Evolutionary conservation across 2,329 filamentous ascomycete species (phyloP).

Genomic region (Penicillium digitatum): DNA sequence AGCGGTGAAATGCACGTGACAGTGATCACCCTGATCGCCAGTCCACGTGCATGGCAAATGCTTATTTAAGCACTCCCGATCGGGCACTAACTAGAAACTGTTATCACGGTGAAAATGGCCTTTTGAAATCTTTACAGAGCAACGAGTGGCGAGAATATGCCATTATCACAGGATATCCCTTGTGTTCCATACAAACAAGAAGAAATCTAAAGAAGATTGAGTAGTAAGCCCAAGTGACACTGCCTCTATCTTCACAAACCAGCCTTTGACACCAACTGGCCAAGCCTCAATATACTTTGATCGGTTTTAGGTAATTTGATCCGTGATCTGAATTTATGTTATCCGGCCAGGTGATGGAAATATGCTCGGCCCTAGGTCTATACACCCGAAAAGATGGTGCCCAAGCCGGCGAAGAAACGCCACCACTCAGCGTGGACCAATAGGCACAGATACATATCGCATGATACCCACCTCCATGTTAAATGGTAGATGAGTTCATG

Average conservation of each 20-base stretch:
- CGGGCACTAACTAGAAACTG: neutral
- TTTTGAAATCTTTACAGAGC: no score
- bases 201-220: neutral
- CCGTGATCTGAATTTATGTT: neutral
- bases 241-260: neutral
- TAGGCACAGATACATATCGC: neutral
- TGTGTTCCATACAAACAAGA: neutral
- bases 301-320: neutral
- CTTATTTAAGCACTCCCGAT: neutral
- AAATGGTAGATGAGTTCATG: neutral
- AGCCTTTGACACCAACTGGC: neutral
- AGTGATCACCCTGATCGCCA: neutral
- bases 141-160: neutral
- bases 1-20: slow-evolving; percentile 9
- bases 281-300: neutral
- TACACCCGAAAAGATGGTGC: neutral
- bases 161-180: neutral
- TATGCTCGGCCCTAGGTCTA: neutral
- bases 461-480: neutral
- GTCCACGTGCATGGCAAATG: neutral
- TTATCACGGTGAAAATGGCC: neutral
- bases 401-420: neutral
- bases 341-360: neutral
- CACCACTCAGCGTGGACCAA: slow-evolving; percentile 1
- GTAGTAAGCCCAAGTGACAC: neutral